phyloP scores from a whole-genome alignment of 768 basidiomycete genomes.

The Paxillus rubicundulus region DNA sequence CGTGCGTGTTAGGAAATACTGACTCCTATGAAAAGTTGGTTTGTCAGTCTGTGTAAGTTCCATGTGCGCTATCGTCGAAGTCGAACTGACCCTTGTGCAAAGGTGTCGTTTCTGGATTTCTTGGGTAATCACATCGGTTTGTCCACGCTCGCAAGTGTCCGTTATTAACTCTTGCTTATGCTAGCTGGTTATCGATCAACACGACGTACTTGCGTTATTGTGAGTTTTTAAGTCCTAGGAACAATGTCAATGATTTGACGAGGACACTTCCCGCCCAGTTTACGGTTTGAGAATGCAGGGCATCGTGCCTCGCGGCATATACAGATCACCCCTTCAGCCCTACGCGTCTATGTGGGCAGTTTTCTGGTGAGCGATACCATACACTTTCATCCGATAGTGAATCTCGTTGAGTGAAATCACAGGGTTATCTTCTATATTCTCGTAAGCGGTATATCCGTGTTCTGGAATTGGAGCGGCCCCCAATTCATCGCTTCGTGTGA shows the following conservation, averaged over 20 bases:
- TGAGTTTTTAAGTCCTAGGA: slow-evolving; percentile 30
- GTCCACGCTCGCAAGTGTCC: slow-evolving; percentile 34
- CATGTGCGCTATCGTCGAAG: neutral
- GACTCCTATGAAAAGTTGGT: slow-evolving; percentile 47
- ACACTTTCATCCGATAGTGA: slow-evolving; percentile 14
- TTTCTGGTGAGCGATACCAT: slow-evolving; percentile 49
- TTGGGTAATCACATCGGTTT: slow-evolving; percentile 25
- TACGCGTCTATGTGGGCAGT: slow-evolving; percentile 70
- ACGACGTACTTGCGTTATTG: slow-evolving; percentile 72
- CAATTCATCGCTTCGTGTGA: slow-evolving; percentile 47
- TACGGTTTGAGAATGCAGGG: slow-evolving; percentile 34
- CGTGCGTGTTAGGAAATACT: slow-evolving; percentile 17
- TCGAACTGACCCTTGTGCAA: neutral
- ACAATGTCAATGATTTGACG: slow-evolving; percentile 38
- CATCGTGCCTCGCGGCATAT: slow-evolving; percentile 59
- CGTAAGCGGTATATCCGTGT: slow-evolving; percentile 55
- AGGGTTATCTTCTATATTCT: slow-evolving; percentile 50
- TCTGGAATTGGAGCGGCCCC: slow-evolving; percentile 58
- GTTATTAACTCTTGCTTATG: slow-evolving; percentile 46
- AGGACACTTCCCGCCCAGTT: slow-evolving; percentile 1
- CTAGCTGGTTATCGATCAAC: slow-evolving; percentile 66
- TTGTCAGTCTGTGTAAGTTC: slow-evolving; percentile 55
- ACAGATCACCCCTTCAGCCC: slow-evolving; percentile 60
- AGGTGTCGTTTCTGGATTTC: slow-evolving; percentile 63
- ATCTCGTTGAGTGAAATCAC: neutral